phyloP scores from a whole-genome alignment of 441 rosid species.

The Daphne laureola region DNA sequence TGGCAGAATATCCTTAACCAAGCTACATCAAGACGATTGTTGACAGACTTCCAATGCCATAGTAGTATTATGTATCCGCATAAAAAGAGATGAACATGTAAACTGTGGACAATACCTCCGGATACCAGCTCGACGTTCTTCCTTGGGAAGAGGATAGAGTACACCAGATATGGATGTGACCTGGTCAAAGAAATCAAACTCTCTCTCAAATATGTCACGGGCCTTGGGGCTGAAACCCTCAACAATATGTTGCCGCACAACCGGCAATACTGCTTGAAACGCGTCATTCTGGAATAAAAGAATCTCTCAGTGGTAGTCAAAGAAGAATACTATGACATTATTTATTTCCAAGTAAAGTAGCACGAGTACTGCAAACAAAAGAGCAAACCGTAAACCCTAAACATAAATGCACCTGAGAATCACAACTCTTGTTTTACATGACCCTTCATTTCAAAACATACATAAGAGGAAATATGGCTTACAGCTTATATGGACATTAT shows the following conservation, averaged over 20 bases:
- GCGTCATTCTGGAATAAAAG: conserved; percentile 52
- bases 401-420: too few relatives aligned
- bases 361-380: too few relatives aligned
- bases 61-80: not conserved
- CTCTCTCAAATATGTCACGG: conserved; percentile 69
- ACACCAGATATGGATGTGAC: conserved; percentile 91
- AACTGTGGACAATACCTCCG: conserved; percentile 43
- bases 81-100: conserved; percentile 3
- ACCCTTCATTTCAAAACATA: too few relatives aligned
- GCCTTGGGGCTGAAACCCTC: conserved; percentile 82
- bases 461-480: too few relatives aligned
- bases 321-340: too few relatives aligned
- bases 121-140: conserved; percentile 95
- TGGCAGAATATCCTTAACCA: conserved; percentile 12
- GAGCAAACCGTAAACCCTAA: too few relatives aligned
- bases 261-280: conserved; percentile 72
- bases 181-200: conserved; percentile 89
- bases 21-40: too few relatives aligned
- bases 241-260: conserved; percentile 74
- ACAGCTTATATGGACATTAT: too few relatives aligned
- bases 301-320: too few relatives aligned
- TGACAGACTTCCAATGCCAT: too few relatives aligned
- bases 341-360: too few relatives aligned
- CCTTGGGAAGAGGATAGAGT: conserved; percentile 74
- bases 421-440: too few relatives aligned